Evolutionary conservation across 768 basidiomycete species (phyloP).

Genomic region (Amanita muscaria): DNA sequence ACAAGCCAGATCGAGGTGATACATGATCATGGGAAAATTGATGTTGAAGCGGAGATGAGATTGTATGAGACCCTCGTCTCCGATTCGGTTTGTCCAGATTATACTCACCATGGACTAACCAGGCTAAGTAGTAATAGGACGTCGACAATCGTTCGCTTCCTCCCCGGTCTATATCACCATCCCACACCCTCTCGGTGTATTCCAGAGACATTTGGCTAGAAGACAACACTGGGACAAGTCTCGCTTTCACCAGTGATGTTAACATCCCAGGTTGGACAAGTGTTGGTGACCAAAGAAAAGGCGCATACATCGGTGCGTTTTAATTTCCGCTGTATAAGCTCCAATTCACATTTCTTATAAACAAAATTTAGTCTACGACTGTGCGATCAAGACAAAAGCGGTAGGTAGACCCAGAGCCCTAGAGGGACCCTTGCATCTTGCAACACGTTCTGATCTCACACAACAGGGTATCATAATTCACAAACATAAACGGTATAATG

Average conservation of each 20-base stretch:
- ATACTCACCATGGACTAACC: background rate
- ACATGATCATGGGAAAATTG: slow-evolving; percentile 38
- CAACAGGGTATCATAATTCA: slow-evolving; percentile 53
- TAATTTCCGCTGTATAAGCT: background rate
- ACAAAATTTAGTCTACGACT: slow-evolving; percentile 49
- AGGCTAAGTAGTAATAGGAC: slow-evolving; percentile 12
- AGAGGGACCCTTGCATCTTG: background rate
- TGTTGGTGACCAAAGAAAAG: slow-evolving; percentile 57
- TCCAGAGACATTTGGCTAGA: slow-evolving; percentile 65
- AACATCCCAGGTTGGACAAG: slow-evolving; percentile 62
- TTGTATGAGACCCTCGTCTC: slow-evolving; percentile 59
- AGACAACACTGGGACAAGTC: slow-evolving; percentile 46
- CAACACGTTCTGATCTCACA: slow-evolving; percentile 4
- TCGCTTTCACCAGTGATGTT: slow-evolving; percentile 56
- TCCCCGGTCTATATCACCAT: slow-evolving; percentile 17
- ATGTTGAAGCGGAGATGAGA: slow-evolving; percentile 58
- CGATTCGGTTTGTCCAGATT: slow-evolving; percentile 28
- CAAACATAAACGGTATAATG: slow-evolving; percentile 57
- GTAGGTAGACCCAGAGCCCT: slow-evolving; percentile 29
- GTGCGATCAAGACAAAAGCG: slow-evolving; percentile 60
- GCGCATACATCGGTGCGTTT: slow-evolving; percentile 53
- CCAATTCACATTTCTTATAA: background rate
- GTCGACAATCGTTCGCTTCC: slow-evolving; percentile 13
- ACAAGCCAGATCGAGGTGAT: slow-evolving; percentile 45
- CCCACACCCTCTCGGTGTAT: slow-evolving; percentile 44